Evolutionary conservation across 2,329 filamentous ascomycete species (phyloP), one percentile per base, ranked within the genome.

Genomic region (Diaporthe humulicola): DNA sequence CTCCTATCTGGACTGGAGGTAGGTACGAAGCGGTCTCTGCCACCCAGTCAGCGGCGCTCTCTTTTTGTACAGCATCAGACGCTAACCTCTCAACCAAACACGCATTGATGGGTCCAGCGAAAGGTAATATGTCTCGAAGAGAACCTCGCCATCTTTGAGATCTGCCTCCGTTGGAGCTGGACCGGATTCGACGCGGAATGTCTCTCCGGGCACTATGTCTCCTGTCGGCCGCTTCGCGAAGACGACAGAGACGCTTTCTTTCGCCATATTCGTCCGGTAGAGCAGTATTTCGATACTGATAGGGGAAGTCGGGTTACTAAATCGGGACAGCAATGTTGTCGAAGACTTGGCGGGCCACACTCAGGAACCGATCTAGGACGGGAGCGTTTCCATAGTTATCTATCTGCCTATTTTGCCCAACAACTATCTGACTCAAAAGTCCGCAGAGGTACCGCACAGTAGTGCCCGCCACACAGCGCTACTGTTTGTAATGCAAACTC

Each of bases 91-190:
- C 12, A 93, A 83, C 90, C 90, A 92, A 77, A 89, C 89, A 77
- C 91, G 87, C 90, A 93, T 92, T 1, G 90, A 90, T 0, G 91
- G 90, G 81, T 93, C 91, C 60, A 92, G 85, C 30, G 88, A 90
- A 48, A 92, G 85, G 78, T 92, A 92, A 70, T 90, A 78, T 2
- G 79, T 79, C 76, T 86, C 83, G 60, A 87, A 79, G 14, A 92
- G 84, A 56, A 92, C 83, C 77, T 91, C 84, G 77, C 89, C 89
- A 83, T 87, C 85, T 78, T 89, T 85, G n/a, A 84, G 79, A 70
- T 84, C 82, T 42, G 84, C 83, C 28, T 86, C 85, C 10, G 87
- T 84, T 78, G 89, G 89, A 5, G 89, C 86, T 1, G 89, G 85
- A 1, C 86, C 83, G 61, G 84, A 85, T 79, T 90, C 87, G 48